Base-by-base conservation (phyloP, 768 basidiomycete genomes). In the Amanita rimosa region DNA sequence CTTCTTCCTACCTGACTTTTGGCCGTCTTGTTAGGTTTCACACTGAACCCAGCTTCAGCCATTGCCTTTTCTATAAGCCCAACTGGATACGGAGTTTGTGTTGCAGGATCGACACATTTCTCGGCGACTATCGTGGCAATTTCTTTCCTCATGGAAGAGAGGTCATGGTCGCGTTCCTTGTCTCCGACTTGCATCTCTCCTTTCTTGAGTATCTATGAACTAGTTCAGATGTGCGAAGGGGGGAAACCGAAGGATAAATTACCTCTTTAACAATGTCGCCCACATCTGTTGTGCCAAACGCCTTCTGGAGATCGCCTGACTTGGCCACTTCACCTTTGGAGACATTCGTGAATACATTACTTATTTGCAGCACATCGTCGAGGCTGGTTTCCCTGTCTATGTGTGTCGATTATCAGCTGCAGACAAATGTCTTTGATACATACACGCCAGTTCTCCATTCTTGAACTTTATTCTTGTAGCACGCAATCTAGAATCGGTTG, bases 381-480 rank as follows among this genome's bases (percentile, higher is more conserved):
- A 98, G 67, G 67, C 86, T 84, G 26, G 86, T 91, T 72, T 98
- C 94, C 22, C 89, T 92, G 57, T 3, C 49, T 11, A 38, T 37
- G 24, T 22, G 34, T 29, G 17, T 52, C 38, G 47, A 45, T 26
- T 51, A 8, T 38, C 29, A 26, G 7, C 27, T 26, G 42, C 7
- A n/a, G 31, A 39, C 35, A 21, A n/a, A 21, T 49, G 22, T 31
- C n/a, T 39, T 5, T 22, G 49, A 16, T 24, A 70, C 83, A 61
- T 65, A 90, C 83, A 95, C 86, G 53, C 93, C 93, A 50, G 78
- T 90, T 51, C 96, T 72, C 79, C 84, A 99, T 63, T 96, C 94
- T 57, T 94, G 90, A 22, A 99, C 96, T 67, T 97, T 97, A 67
- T 99, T 99, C 73, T 97, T 95, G 72, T 98, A 99, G 66, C 93